Base-by-base conservation (phyloP, 2,329 filamentous ascomycete species). In the Colletotrichum karsti region DNA sequence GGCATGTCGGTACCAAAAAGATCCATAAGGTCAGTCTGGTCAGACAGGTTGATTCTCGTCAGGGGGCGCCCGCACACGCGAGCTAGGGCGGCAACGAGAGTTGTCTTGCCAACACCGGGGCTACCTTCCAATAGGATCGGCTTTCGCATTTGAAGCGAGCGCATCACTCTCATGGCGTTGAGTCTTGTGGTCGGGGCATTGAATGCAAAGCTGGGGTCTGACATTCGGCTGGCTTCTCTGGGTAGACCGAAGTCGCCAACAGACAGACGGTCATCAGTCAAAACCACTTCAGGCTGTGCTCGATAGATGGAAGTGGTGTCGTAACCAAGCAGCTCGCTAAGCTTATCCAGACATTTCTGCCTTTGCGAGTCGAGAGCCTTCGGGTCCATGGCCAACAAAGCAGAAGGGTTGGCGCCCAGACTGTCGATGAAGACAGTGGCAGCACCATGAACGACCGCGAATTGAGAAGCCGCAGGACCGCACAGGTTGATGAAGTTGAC, bases 61-160 rank as follows among this genome's bases (percentile, higher is more conserved):
- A 99, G 82, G 7, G 93, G 92, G 69, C 91, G 91, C 5, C 95
- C 94, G 71, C 93, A 92, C 4, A 91, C 90, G 72, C 88, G 88
- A 2, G 97, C 93, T 50, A 99, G 84, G 1, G 96, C 95, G 50
- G 92, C 91, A 22, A 99, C 90, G 13, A 99, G 86, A 2, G 95
- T 97, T 0, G 96, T 99, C 83, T 99, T 99, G 63, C 96, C 96
- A 22, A 99, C 96, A 77, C 96, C 96, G n/a, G 96, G 96, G 73
- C 93, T 98, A 37, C 97, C 96, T 82, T 99, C 96, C 3, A 99
- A 87, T 7, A 99, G 85, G 60, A 99, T 95, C 3, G 96, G 95
- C 76, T 98, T 98, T 58, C 90, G 86, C 61, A 97, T 89, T 74
- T 97, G 94, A 69, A 99, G 83, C 13, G 95, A 97, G 70, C 96